These are phyloP conservation scores for Euphorbia tirucalli DNA, from an alignment of 345 rosid genomes.

Conservation along the genomic window DNA sequence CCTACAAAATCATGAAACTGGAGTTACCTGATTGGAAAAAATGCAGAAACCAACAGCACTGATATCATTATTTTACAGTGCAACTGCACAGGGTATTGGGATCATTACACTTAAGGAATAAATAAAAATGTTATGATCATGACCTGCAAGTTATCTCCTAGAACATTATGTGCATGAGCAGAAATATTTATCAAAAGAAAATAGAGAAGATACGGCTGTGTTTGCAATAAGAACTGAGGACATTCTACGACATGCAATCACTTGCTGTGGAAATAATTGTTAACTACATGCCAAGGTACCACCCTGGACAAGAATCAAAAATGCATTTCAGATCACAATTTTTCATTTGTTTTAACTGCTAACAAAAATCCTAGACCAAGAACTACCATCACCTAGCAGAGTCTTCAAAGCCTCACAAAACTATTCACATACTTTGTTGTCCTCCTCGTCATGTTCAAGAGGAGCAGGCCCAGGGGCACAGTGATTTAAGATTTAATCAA, in stretches of 20 bases:
- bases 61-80: neutral
- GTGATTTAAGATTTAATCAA: neutral
- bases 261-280: neutral
- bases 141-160: neutral
- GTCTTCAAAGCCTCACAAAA: neutral
- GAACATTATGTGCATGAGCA: neutral
- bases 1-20: slow-evolving; percentile 46
- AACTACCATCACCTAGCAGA: neutral
- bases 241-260: neutral
- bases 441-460: neutral
- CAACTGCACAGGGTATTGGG: neutral
- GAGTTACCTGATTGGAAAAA: slow-evolving; percentile 12
- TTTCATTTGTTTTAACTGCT: neutral
- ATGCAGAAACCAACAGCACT: neutral
- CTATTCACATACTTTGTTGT: neutral
- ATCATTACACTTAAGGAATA: neutral
- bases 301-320: neutral
- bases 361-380: neutral
- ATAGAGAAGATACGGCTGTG: neutral
- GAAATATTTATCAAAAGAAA: neutral
- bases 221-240: neutral
- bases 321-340: neutral
- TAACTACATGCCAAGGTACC: neutral
- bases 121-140: neutral
- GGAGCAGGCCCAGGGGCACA: slow-evolving; percentile 1